Base-by-base conservation (phyloP, 75 land plant species). In the Larix kaempferi region DNA sequence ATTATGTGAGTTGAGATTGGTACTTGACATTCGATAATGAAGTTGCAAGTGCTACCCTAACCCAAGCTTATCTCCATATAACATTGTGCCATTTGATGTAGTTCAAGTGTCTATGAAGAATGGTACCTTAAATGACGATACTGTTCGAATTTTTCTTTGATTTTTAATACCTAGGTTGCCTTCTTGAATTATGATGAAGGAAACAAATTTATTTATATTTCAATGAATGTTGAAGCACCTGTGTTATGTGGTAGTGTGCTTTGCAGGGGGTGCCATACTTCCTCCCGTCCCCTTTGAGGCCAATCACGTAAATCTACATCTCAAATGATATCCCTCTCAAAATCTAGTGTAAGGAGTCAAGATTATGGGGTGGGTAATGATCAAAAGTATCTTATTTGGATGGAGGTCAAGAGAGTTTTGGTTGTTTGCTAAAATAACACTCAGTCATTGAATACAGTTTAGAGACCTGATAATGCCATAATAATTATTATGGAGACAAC, bases 61-160 rank as follows among this genome's bases (percentile, higher is more conserved):
- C 12, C 52, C 76, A 39, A 23, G 41, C 52, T 55, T 22, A 41
- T 79, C 19, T 25, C 4, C 19, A 14, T 13, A 14, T n/a, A 56
- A 79, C 41, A 78, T 52, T 13, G 26, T 6, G 49, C 12, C 23
- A 2, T 52, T 64, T 66, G 15, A n/a, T 86, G 57, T 89, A 95
- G 98, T 93, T 91, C 86, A 95, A 95, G 80, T 91, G 83, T 72
- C 96, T 93, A 26, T 88, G 92, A 1, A 82, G 84, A 69, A 88
- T 89, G 78, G 77, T 57, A 75, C 87, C 94, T 73, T 94, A 95
- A 74, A 62, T 88, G 1, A 21, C 77, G 0, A 76, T 95, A 55
- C 90, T 93, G 33, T 76, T 80, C 1, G 90, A 93, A 52, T 89
- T 76, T 77, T 95, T 95, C 78, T 12, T 17, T 39, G 85, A 86